phyloP scores from a whole-genome alignment of 352 stramenopile species.

The Peronospora belbahrii region DNA sequence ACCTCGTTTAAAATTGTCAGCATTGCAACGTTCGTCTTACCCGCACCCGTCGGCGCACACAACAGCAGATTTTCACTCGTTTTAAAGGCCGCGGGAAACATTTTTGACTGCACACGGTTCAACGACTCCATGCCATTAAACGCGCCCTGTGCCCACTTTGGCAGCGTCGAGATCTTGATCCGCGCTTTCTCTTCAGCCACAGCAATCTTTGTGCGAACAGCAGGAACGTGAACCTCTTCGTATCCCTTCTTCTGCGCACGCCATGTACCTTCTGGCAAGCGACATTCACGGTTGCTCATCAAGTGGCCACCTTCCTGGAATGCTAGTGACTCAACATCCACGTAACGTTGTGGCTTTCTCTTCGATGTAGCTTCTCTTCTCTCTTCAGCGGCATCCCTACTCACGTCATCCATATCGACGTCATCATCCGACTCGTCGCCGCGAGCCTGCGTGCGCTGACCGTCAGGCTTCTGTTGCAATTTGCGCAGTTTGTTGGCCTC shows the following conservation, averaged over 20 bases:
- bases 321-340: conserved; percentile 92
- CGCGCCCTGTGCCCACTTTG: conserved; percentile 91
- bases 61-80: conserved; percentile 96
- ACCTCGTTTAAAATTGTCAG: conserved; percentile 98
- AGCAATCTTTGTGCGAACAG: conserved; percentile 78
- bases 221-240: conserved; percentile 99
- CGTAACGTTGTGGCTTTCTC: conserved; percentile 75
- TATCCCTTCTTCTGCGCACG: conserved; percentile 95
- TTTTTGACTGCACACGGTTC: conserved; percentile 98
- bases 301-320: conserved; percentile 94
- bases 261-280: conserved; percentile 95
- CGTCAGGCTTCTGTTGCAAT: conserved; percentile 47
- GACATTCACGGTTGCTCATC: conserved; percentile 98
- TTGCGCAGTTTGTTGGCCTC: conserved; percentile 81
- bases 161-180: conserved; percentile 89
- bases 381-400: conserved; percentile 11
- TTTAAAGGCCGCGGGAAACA: conserved; percentile 90
- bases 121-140: conserved; percentile 97
- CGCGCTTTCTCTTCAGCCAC: conserved; percentile 65
- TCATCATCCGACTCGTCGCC: conserved; percentile 37
- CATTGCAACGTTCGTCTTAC: conserved; percentile 99
- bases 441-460: conserved; percentile 6
- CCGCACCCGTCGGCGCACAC: conserved; percentile 97
- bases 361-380: conserved; percentile 17
- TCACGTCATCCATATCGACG: conserved; percentile 43